phyloP scores from a whole-genome alignment of 495 filamentous ascomycete species.

The Penicillium alfredii region DNA sequence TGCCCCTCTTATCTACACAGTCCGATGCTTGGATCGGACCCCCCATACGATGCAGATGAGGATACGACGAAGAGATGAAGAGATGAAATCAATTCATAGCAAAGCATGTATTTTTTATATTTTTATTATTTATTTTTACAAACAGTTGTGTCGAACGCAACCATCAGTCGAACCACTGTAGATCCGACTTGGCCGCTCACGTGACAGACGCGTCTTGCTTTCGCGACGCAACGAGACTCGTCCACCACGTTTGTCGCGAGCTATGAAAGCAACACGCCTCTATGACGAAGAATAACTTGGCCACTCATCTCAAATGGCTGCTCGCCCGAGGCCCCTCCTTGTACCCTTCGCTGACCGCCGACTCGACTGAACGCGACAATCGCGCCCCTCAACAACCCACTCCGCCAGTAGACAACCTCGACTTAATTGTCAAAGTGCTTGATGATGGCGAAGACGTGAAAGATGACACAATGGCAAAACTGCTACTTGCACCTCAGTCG shows the following conservation, averaged over 20 bases:
- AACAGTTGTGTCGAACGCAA: too few species aligned
- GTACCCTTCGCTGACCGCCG: constrained; percentile 26
- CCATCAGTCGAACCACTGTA: too few species aligned
- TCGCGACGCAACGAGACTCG: constrained; percentile 14
- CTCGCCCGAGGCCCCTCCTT: constrained; percentile 36
- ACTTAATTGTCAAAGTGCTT: constrained; percentile 15
- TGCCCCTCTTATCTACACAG: too few species aligned
- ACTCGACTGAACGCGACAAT: constrained; percentile 15
- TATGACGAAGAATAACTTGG: constrained; percentile 51
- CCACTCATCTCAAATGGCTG: constrained; percentile 46
- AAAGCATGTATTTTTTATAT: too few species aligned
- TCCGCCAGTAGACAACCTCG: constrained; percentile 17
- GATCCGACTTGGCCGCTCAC: constrained; percentile 23
- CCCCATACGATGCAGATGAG: too few species aligned
- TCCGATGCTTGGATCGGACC: too few species aligned
- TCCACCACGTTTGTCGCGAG: constrained; percentile 11
- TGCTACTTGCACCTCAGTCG: constrained; percentile 48
- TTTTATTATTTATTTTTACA: constrained; percentile 1
- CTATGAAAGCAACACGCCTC: constrained; percentile 32
- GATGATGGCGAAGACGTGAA: constrained; percentile 24
- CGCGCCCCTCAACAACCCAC: constrained; percentile 13
- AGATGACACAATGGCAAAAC: constrained; percentile 49
- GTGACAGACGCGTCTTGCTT: constrained; percentile 24
- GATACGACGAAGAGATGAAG: too few species aligned
- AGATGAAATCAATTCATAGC: too few species aligned